Base-by-base conservation (phyloP, 164 flowering plant genomes). In the Santalum album region DNA sequence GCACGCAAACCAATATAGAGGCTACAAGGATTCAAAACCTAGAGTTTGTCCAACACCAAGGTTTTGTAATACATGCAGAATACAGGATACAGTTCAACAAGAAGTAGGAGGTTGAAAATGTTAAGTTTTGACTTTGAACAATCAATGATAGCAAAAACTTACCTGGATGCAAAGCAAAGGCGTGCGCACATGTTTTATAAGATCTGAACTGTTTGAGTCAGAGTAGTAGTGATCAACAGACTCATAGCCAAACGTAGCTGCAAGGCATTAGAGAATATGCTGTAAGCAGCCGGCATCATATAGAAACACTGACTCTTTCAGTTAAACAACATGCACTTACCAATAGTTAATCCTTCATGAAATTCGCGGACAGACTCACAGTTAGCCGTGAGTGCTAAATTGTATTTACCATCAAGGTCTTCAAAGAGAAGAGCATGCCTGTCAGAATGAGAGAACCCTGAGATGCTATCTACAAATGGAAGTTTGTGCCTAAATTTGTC, bases 91-190 rank as follows among this genome's bases (percentile, higher is more conserved):
- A n/a, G n/a, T n/a, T n/a, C n/a, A n/a, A n/a, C n/a, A n/a, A n/a
- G n/a, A n/a, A n/a, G n/a, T n/a, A n/a, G n/a, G n/a, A n/a, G n/a
- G n/a, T n/a, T n/a, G n/a, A n/a, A n/a, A n/a, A n/a, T n/a, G n/a
- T n/a, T n/a, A n/a, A n/a, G n/a, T n/a, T n/a, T n/a, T n/a, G n/a
- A n/a, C n/a, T n/a, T n/a, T n/a, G n/a, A n/a, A n/a, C n/a, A 9
- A 29, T 29, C 34, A 29, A 29, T 29, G 34, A 9, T 29, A 9
- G 9, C 9, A 9, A n/a, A 9, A 19, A 18, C 54, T 65, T 72
- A 78, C 96, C 96, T 88, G 98, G 60, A 91, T 86, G 71, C 96
- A 91, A 38, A 91, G 78, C 68, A 88, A 69, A 58, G 96, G 96
- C n/a, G 35, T 86, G 23, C 63, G 57, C 17, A 91, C 94, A 69